Conservation (phyloP, 352 stramenopile genomes). For the Globisporangium emineosum region DNA sequence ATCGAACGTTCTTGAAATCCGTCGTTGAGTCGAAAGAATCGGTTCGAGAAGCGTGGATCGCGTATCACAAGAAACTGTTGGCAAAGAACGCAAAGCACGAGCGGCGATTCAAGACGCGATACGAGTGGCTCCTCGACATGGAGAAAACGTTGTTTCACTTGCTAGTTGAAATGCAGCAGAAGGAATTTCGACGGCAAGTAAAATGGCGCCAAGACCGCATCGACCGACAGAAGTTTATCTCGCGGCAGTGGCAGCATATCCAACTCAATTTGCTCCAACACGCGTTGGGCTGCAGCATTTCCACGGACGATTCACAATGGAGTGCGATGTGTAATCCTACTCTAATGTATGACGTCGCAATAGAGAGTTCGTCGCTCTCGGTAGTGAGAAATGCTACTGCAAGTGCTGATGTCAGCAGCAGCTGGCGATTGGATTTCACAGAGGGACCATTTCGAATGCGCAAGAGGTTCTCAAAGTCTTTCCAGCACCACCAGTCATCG, state of each 20-base stretch:
- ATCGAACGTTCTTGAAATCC: conserved; percentile 55
- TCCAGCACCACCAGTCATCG: not conserved
- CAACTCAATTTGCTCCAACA: conserved; percentile 30
- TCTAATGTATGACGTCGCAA: conserved; percentile 8
- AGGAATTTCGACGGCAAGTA: conserved; percentile 50
- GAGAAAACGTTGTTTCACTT: conserved; percentile 36
- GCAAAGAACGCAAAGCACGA: conserved; percentile 35
- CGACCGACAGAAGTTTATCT: conserved; percentile 63
- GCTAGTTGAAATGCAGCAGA: conserved; percentile 40
- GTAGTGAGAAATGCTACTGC: not conserved
- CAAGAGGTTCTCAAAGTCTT: conserved; percentile 36
- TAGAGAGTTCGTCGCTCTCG: not conserved
- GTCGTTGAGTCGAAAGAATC: conserved; percentile 51
- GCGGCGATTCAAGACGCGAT: conserved; percentile 36
- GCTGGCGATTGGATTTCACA: conserved; percentile 56
- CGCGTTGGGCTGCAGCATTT: conserved; percentile 13
- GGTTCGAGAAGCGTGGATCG: conserved; percentile 49
- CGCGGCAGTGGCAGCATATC: conserved; percentile 48
- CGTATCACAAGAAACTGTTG: conserved; percentile 36
- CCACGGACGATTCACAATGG: conserved; percentile 4
- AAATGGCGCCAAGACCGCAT: conserved; percentile 69
- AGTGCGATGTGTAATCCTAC: conserved; percentile 3
- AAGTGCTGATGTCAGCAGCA: not conserved
- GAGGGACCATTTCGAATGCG: conserved; percentile 68
- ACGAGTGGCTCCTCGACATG: conserved; percentile 37